Conservation (phyloP, 2,329 filamentous ascomycete genomes). For the Tolypocladium tropicale region DNA sequence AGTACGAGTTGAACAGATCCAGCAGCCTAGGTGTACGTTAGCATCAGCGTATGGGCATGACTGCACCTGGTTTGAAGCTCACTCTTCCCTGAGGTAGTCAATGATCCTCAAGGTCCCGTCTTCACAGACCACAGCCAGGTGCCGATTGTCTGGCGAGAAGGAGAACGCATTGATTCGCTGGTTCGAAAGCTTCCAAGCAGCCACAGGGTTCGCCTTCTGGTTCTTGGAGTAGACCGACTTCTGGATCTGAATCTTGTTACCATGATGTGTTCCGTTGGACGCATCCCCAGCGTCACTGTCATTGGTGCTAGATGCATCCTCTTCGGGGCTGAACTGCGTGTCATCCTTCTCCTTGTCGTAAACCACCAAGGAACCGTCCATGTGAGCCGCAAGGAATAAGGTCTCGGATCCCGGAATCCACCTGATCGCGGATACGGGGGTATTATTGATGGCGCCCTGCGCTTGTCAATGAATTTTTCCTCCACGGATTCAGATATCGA, state of each 20-base stretch:
- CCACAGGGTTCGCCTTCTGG: conserved; percentile 86
- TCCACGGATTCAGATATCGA: neutral
- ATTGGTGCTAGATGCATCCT: conserved; percentile 56
- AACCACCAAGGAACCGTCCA: conserved; percentile 82
- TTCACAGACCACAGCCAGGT: conserved; percentile 83
- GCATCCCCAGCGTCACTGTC: conserved; percentile 32
- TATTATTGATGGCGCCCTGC: conserved; percentile 78
- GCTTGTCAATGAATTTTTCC: conserved; percentile 2
- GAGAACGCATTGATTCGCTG: conserved; percentile 84
- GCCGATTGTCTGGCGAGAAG: conserved; percentile 81
- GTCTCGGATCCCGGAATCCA: conserved; percentile 95
- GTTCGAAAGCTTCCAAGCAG: conserved; percentile 86
- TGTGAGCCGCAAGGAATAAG: conserved; percentile 82
- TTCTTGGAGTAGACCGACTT: conserved; percentile 93
- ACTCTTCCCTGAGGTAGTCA: conserved; percentile 87
- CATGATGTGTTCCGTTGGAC: conserved; percentile 19
- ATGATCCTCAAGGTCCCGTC: conserved; percentile 85
- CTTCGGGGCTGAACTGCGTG: conserved; percentile 64
- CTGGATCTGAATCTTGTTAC: conserved; percentile 55
- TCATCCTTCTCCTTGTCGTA: conserved; percentile 98
- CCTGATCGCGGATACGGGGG: conserved; percentile 74
- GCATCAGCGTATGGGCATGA: neutral
- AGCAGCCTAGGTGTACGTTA: conserved; percentile 48
- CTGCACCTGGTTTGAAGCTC: conserved; percentile 20
- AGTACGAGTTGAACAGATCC: conserved; percentile 83